Conservation (phyloP, 1,284 basidiomycete species). For the Athelia sp. region DNA sequence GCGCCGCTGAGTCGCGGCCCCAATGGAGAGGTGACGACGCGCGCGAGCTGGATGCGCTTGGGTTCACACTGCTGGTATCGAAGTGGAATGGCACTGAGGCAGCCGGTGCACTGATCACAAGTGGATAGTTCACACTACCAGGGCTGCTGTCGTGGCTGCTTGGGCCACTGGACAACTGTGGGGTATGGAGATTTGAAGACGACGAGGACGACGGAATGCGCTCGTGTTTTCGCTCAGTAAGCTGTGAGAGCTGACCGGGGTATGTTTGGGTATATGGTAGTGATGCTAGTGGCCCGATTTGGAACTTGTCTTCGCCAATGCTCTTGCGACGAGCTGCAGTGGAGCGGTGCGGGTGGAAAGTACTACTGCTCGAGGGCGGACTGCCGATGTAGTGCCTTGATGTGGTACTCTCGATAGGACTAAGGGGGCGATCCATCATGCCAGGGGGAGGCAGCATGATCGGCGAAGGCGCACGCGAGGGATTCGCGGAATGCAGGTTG, state of each 20-base stretch:
- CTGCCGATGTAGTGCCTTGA: too few species aligned
- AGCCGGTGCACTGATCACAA: slow-evolving; percentile 9
- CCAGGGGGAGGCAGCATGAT: slow-evolving; percentile 54
- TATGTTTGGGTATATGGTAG: slow-evolving; percentile 27
- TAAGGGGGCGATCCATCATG: slow-evolving; percentile 17
- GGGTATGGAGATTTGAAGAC: slow-evolving; percentile 41
- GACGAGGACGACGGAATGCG: too few species aligned
- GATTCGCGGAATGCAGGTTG: slow-evolving; percentile 62
- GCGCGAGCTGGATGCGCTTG: slow-evolving; percentile 42
- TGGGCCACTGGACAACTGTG: slow-evolving; percentile 56
- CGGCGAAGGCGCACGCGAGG: slow-evolving; percentile 64
- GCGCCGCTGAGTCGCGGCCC: slow-evolving; percentile 10
- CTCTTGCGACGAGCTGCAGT: slow-evolving; percentile 14
- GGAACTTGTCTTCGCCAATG: not conserved
- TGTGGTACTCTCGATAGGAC: slow-evolving; percentile 29
- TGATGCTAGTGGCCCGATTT: slow-evolving; percentile 17
- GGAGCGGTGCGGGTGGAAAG: too few species aligned
- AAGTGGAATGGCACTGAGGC: slow-evolving; percentile 16
- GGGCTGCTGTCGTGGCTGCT: slow-evolving; percentile 56
- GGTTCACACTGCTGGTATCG: slow-evolving; percentile 16
- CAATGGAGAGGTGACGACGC: slow-evolving; percentile 42
- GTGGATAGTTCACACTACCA: slow-evolving; percentile 32
- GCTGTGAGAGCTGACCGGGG: slow-evolving; percentile 23
- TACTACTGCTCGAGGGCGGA: too few species aligned
- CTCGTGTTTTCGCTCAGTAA: slow-evolving; percentile 28